A percentile compares a stretch with the other conserved stretches of the same genome.
phyloP scores from a whole-genome alignment of 2,329 filamentous ascomycete genomes.

The Zarea fungicola region DNA sequence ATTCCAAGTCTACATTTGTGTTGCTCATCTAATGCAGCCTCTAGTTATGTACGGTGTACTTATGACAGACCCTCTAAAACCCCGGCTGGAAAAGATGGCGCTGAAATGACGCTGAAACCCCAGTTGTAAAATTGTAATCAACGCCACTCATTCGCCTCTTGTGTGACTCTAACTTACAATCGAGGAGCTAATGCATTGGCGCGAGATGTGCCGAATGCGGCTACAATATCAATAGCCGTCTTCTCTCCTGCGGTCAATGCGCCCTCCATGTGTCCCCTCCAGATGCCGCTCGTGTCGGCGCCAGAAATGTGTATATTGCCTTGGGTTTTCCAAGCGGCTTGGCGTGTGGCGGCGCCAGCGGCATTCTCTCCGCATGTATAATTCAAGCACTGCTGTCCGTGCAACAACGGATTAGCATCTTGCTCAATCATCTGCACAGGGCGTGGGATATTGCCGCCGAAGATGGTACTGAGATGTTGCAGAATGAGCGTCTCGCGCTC shows the following conservation, averaged over 20 bases:
- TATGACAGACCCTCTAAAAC: too few relatives aligned
- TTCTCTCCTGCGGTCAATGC: conserved; percentile 18
- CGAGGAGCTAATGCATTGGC: not conserved
- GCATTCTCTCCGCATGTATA: conserved; percentile 12
- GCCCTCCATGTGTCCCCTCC: conserved; percentile 21
- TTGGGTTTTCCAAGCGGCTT: conserved; percentile 15
- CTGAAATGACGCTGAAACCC: too few relatives aligned
- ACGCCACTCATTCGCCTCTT: too few relatives aligned
- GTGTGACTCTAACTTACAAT: conserved; percentile 14
- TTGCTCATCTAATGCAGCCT: too few relatives aligned
- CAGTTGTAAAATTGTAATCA: too few relatives aligned
- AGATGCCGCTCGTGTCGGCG: conserved; percentile 18
- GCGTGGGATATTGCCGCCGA: conserved; percentile 13
- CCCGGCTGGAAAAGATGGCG: too few relatives aligned
- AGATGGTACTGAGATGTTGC: conserved; percentile 12
- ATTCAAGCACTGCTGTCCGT: conserved; percentile 12
- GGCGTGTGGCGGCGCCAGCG: conserved; percentile 10
- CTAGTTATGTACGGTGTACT: too few relatives aligned
- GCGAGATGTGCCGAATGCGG: not conserved
- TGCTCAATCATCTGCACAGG: conserved; percentile 13
- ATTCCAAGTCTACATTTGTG: too few relatives aligned
- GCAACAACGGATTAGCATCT: conserved; percentile 7
- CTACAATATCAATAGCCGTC: conserved; percentile 15
- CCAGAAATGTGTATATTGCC: conserved; percentile 19
- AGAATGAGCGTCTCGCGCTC: conserved; percentile 12